Percentiles rank a stretch among this genome's conserved stretches.
phyloP scores from a whole-genome alignment of 768 basidiomycete species.

The Naganishia vaughanmartiniae region DNA sequence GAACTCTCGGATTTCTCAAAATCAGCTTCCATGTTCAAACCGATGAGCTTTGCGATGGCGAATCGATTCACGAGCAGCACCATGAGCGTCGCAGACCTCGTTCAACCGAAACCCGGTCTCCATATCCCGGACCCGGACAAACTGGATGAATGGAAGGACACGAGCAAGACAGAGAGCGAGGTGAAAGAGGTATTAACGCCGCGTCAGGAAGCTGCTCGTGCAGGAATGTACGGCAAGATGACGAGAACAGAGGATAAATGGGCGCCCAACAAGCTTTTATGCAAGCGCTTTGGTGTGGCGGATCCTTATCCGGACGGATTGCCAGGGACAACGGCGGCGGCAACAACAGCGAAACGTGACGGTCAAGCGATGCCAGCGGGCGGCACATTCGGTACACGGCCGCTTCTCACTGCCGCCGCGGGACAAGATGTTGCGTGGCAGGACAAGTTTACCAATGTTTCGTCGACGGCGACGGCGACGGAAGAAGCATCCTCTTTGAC shows the following conservation, averaged over 20 bases:
- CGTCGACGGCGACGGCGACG: not conserved
- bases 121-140: constrained; percentile 54
- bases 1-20: constrained; percentile 85
- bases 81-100: constrained; percentile 52
- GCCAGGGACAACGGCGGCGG: constrained; percentile 18
- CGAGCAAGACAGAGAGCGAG: constrained; percentile 52
- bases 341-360: constrained; percentile 4
- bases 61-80: constrained; percentile 84
- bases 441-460: constrained; percentile 41
- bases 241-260: constrained; percentile 73
- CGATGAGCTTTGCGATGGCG: constrained; percentile 87
- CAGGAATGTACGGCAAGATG: constrained; percentile 85
- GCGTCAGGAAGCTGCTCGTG: constrained; percentile 71
- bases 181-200: constrained; percentile 65
- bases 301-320: constrained; percentile 68
- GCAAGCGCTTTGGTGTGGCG: constrained; percentile 88
- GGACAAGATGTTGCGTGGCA: constrained; percentile 38
- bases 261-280: constrained; percentile 79
- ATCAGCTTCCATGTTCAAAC: constrained; percentile 84
- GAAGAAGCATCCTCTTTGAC: not conserved
- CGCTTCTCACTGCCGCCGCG: constrained; percentile 10
- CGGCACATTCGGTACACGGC: constrained; percentile 27
- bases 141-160: constrained; percentile 53
- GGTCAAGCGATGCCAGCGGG: constrained; percentile 26
- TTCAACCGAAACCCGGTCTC: constrained; percentile 53